Percentiles rank a stretch among this genome's conserved stretches.
phyloP scores from a whole-genome alignment of 2,329 filamentous ascomycete genomes.

The Colletotrichum sp. region DNA sequence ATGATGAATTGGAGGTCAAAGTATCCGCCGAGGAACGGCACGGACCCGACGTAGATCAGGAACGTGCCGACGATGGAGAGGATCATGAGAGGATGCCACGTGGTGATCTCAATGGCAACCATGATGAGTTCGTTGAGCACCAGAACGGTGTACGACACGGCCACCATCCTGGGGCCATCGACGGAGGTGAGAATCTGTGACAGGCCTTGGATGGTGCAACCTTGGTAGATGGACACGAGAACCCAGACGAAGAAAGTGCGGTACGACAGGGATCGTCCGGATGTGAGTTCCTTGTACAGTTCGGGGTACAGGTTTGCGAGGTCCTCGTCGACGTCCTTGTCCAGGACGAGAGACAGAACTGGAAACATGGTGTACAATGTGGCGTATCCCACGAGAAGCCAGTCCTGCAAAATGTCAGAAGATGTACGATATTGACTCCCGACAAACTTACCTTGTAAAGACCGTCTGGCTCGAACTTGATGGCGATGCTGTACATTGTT shows the following conservation, averaged over 20 bases:
- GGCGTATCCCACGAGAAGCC: conserved; percentile 95
- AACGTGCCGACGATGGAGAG: conserved; percentile 83
- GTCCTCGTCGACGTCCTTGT: conserved; percentile 93
- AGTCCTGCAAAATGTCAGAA: conserved; percentile 62
- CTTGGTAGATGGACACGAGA: conserved; percentile 92
- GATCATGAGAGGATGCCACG: conserved; percentile 96
- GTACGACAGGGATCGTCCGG: conserved; percentile 85
- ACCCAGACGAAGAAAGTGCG: conserved; percentile 98
- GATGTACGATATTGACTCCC: background rate
- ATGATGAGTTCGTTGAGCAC: conserved; percentile 95
- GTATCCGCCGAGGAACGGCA: conserved; percentile 89
- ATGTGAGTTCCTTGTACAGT: conserved; percentile 95
- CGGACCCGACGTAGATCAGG: conserved; percentile 76
- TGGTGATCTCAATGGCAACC: conserved; percentile 96
- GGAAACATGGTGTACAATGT: conserved; percentile 95
- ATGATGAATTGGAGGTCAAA: conserved; percentile 84
- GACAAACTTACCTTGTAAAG: conserved; percentile 71
- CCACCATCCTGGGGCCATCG: conserved; percentile 77
- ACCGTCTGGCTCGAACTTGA: conserved; percentile 90
- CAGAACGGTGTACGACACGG: conserved; percentile 89
- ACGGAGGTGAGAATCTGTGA: conserved; percentile 86
- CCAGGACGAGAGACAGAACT: conserved; percentile 91
- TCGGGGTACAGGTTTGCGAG: conserved; percentile 96
- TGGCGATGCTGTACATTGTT: conserved; percentile 95
- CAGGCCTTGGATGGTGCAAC: conserved; percentile 92